A percentile compares a stretch with the other conserved stretches of the same genome.
Evolutionary conservation across 805 yeast species (phyloP).

Genomic region (Saturnispora kantuleensis): DNA sequence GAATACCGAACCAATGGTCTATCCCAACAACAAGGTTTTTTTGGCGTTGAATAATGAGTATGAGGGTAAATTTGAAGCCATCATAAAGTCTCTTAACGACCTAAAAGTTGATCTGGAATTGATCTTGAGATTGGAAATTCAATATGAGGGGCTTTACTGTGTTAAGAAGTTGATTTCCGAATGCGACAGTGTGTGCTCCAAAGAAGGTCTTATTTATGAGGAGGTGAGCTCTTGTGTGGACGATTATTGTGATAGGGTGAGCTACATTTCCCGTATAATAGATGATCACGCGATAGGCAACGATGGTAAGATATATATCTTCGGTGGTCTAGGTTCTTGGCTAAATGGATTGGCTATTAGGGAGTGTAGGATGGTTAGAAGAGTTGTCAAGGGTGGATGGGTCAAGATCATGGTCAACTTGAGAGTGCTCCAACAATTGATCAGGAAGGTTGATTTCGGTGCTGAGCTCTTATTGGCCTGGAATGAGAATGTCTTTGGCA

Average conservation of each 20-base stretch:
- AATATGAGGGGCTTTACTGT: conserved; percentile 21
- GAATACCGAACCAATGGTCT: not conserved
- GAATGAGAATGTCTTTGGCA: conserved; percentile 6
- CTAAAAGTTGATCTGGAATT: conserved; percentile 33
- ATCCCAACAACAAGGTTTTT: conserved; percentile 9
- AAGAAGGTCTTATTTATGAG: conserved; percentile 3
- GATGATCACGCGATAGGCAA: conserved; percentile 8
- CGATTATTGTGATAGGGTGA: conserved; percentile 13
- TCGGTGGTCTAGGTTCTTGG: conserved; percentile 14
- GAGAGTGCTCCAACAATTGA: conserved; percentile 57
- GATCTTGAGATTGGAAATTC: conserved; percentile 47
- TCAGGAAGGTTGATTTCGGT: conserved; percentile 38
- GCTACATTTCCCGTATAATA: conserved; percentile 10
- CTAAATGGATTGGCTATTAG: conserved; percentile 42
- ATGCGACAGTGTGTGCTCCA: conserved; percentile 1
- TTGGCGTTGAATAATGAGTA: conserved; percentile 23
- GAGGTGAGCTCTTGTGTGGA: conserved; percentile 11
- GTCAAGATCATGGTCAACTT: conserved; percentile 51
- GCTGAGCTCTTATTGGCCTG: conserved; percentile 1
- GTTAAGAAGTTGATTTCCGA: conserved; percentile 4
- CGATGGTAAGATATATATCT: conserved; percentile 9
- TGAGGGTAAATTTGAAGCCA: conserved; percentile 28
- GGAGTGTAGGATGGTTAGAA: conserved; percentile 41
- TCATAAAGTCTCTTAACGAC: conserved; percentile 26
- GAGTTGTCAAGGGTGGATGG: conserved; percentile 49